These are phyloP conservation scores for Eutrema heterophyllum DNA, from an alignment of 345 rosid species.

Conservation along the genomic window DNA sequence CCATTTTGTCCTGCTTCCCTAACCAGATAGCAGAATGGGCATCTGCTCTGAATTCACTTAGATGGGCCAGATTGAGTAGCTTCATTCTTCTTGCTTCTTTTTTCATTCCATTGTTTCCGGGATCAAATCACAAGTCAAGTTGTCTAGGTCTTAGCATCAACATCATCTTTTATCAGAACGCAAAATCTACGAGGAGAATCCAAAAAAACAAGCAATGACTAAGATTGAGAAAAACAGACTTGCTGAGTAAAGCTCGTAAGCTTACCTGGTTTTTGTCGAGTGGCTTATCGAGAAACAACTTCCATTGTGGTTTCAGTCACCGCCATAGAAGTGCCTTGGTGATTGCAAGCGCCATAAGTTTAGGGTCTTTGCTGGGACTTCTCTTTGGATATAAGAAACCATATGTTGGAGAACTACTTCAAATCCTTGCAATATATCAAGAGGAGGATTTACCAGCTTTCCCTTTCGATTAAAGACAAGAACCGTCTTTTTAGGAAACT, in stretches of 20 bases:
- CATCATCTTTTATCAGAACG: not conserved
- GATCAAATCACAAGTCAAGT: too few species aligned
- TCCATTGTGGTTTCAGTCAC: conserved; percentile 96
- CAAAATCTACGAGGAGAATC: not conserved
- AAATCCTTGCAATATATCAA: conserved; percentile 63
- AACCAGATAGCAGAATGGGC: too few species aligned
- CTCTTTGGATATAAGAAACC: conserved; percentile 56
- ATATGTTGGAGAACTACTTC: conserved; percentile 69
- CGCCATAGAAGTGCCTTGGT: conserved; percentile 84
- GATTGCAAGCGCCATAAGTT: conserved; percentile 96
- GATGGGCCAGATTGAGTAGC: too few species aligned
- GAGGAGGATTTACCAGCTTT: conserved; percentile 62
- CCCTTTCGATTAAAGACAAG: conserved; percentile 74
- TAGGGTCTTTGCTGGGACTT: conserved; percentile 54
- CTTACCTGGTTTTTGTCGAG: conserved; percentile 65
- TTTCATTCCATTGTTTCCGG: too few species aligned
- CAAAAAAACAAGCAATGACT: not conserved
- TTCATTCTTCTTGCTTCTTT: too few species aligned
- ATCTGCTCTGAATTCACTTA: too few species aligned
- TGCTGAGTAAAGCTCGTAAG: not conserved
- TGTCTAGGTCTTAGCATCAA: conserved; percentile 36
- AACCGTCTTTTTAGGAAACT: conserved; percentile 83
- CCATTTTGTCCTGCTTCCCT: too few species aligned
- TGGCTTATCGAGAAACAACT: conserved; percentile 78
- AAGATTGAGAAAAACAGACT: not conserved